Conservation (phyloP, 768 basidiomycete genomes). For the Boletus edulis region DNA sequence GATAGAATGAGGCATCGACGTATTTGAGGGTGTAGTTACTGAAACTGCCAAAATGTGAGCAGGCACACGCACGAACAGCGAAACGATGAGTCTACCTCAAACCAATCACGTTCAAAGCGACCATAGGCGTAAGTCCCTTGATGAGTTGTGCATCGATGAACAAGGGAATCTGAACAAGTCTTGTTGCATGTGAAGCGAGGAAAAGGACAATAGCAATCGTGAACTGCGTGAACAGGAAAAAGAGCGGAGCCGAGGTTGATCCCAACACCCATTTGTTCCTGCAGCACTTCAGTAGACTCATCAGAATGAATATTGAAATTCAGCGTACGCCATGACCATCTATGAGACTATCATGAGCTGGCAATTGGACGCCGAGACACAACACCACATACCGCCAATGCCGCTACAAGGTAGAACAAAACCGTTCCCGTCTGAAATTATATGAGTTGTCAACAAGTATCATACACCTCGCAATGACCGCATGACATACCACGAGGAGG, state of each 20-base stretch:
- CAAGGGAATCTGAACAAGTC: conserved; percentile 65
- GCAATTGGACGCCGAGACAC: neutral
- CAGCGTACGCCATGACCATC: conserved; percentile 87
- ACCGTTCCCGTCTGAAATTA: conserved; percentile 64
- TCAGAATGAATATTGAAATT: conserved; percentile 19
- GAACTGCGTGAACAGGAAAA: conserved; percentile 83
- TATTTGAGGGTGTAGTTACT: conserved; percentile 92
- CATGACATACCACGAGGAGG: conserved; percentile 31
- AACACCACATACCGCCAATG: conserved; percentile 64
- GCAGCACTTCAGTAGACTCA: conserved; percentile 12
- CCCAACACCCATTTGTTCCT: conserved; percentile 94
- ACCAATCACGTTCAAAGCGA: conserved; percentile 76
- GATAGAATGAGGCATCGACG: conserved; percentile 94
- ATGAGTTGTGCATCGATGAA: conserved; percentile 61
- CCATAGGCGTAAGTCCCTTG: conserved; percentile 74
- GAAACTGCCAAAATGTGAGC: conserved; percentile 46
- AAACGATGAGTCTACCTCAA: conserved; percentile 57
- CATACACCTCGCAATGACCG: conserved; percentile 8
- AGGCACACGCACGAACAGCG: neutral
- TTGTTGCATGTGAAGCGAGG: conserved; percentile 55
- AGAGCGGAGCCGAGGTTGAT: conserved; percentile 69
- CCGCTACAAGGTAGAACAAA: conserved; percentile 85
- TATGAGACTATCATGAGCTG: conserved; percentile 27
- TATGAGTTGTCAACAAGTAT: conserved; percentile 4
- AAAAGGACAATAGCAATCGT: conserved; percentile 78